phyloP scores from a whole-genome alignment of 2,329 filamentous ascomycete genomes.

The Gnomoniopsis sp. region DNA sequence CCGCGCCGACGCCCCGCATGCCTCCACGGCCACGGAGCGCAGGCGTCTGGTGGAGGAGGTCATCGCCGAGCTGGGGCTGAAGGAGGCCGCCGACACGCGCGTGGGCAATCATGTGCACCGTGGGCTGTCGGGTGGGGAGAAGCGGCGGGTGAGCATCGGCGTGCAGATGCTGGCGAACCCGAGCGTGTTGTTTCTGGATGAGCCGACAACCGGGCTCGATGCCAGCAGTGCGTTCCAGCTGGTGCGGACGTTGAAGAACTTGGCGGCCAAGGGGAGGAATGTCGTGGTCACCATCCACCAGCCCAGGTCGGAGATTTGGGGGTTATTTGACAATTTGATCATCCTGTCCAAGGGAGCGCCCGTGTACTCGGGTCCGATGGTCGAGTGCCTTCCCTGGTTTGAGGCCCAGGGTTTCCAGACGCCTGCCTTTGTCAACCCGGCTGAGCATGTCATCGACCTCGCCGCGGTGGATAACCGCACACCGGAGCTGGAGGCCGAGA shows the following conservation, averaged over 20 bases:
- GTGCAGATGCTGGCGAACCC: slow-evolving; percentile 78
- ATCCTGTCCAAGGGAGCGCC: slow-evolving; percentile 65
- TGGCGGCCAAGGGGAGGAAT: slow-evolving; percentile 66
- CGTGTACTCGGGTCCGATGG: slow-evolving; percentile 62
- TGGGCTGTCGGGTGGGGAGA: slow-evolving; percentile 77
- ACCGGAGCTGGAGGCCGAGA: slow-evolving; percentile 60
- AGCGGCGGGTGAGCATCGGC: slow-evolving; percentile 71
- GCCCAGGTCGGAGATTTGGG: slow-evolving; percentile 76
- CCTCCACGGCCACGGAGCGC: slow-evolving; percentile 57
- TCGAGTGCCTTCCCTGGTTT: slow-evolving; percentile 63
- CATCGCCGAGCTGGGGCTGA: slow-evolving; percentile 70
- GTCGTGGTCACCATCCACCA: slow-evolving; percentile 75
- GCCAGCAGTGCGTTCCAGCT: slow-evolving; percentile 75
- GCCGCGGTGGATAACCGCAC: slow-evolving; percentile 72
- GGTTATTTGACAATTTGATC: slow-evolving; percentile 69
- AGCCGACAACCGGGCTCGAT: slow-evolving; percentile 75
- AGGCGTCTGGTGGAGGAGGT: slow-evolving; percentile 68
- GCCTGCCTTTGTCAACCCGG: slow-evolving; percentile 72
- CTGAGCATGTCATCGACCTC: slow-evolving; percentile 72
- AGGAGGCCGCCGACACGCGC: slow-evolving; percentile 72
- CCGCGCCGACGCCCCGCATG: no score
- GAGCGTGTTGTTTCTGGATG: slow-evolving; percentile 73
- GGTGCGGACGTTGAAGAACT: slow-evolving; percentile 63
- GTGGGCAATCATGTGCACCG: slow-evolving; percentile 70
- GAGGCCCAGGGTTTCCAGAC: slow-evolving; percentile 55